phyloP scores from a whole-genome alignment of 1,284 basidiomycete species.

The Cryptococcus neoformans region DNA sequence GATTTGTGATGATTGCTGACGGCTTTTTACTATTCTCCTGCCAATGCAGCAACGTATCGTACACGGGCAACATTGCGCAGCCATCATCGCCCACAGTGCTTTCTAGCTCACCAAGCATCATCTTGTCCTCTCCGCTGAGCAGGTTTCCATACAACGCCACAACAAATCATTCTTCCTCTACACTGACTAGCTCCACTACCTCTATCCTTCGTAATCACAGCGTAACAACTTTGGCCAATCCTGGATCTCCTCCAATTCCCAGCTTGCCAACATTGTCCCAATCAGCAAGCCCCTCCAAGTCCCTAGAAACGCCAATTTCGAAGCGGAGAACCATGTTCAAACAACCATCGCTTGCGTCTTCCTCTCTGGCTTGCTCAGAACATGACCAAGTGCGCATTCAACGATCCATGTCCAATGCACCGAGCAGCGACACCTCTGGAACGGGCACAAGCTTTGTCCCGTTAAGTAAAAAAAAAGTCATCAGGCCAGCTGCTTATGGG shows the following conservation, averaged over 20 bases:
- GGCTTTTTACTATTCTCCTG: too few relatives aligned
- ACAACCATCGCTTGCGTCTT: too few relatives aligned
- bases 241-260: background rate
- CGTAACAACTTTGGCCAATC: background rate
- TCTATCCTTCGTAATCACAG: background rate
- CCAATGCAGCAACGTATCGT: too few relatives aligned
- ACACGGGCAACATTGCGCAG: background rate
- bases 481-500: conserved; percentile 13
- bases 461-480: conserved; percentile 9
- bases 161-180: conserved; percentile 1
- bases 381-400: too few relatives aligned
- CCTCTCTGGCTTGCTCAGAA: too few relatives aligned
- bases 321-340: too few relatives aligned
- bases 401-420: too few relatives aligned
- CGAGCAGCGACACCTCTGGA: background rate
- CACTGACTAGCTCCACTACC: background rate
- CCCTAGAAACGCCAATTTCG: too few relatives aligned
- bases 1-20: too few relatives aligned
- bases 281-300: too few relatives aligned
- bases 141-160: background rate
- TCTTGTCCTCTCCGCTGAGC: background rate
- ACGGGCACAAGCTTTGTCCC: background rate
- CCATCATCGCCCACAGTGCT: background rate
- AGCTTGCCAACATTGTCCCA: too few relatives aligned
- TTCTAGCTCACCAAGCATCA: background rate